Percentiles rank a stretch among this genome's conserved stretches.
Evolutionary conservation across 176 grass and related monocot species (phyloP).

Genomic region (Carex cristatella): DNA sequence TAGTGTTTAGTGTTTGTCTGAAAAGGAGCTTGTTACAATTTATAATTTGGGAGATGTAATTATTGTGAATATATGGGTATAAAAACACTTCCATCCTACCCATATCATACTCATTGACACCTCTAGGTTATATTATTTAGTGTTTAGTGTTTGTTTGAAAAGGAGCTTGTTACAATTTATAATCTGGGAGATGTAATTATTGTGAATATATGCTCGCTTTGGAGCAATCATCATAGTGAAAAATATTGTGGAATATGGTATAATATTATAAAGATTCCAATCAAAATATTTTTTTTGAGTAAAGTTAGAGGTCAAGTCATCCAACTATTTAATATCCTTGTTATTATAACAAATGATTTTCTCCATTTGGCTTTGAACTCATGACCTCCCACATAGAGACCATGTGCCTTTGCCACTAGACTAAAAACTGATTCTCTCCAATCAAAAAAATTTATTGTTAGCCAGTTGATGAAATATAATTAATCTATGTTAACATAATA

Average conservation of each 20-base stretch:
- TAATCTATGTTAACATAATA: too few species aligned
- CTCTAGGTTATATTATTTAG: background rate
- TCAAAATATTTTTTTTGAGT: background rate
- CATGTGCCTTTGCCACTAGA: too few species aligned
- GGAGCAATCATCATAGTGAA: background rate
- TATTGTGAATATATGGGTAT: background rate
- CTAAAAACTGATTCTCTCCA: too few species aligned
- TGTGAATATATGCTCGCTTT: background rate
- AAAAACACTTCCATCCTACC: too few species aligned
- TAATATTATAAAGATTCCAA: background rate
- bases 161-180: background rate
- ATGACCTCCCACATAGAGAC: too few species aligned
- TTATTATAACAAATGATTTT: too few species aligned
- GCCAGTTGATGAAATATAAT: background rate
- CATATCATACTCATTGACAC: too few species aligned
- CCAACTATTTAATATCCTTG: too few species aligned
- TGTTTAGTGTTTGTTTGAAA: background rate
- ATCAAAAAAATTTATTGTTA: background rate
- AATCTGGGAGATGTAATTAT: background rate
- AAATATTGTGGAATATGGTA: background rate
- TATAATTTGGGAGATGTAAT: background rate
- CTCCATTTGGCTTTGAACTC: too few species aligned
- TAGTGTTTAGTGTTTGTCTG: background rate
- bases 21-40: background rate
- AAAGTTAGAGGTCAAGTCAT: too few species aligned